Base-by-base conservation (phyloP, 2,329 filamentous ascomycete species). In the Colletotrichum simmondsii region DNA sequence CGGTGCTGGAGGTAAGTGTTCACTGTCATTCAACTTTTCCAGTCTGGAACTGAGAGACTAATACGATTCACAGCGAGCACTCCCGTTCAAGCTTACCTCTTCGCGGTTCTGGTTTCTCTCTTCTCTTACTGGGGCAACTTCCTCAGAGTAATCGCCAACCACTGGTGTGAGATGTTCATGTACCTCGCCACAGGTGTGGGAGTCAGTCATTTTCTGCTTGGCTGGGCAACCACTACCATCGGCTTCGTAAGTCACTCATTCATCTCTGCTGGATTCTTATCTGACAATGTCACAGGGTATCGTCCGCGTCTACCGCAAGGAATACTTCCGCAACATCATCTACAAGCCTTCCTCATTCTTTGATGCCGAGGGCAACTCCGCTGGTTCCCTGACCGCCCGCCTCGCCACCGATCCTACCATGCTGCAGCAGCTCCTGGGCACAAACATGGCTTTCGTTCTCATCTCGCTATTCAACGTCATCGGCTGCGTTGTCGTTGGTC, bases 81-180 rank as follows among this genome's bases (percentile, higher is more conserved):
- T 3, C 72, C 72, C 14, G 69, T 72, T 12, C 72, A 74, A n/a
- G 64, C 72, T 6, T 74, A 69, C 57, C 70, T 74, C 12, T 74
- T 74, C 22, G 72, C 72, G 22, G 61, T 69, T 7, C 28, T 74
- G 19, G 60, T 74, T 19, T 74, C 72, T 3, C 65, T 72, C 22
- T 73, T 73, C 57, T 73, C 71, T 0, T 71, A 71, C 14, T 73
- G 71, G 71, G 71, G 71, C 8, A 67, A n/a, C 52, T 70, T 72
- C 42, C 32, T 74, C 16, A 37, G 52, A 10, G 69, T 63, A 16
- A 69, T 72, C 86, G 2, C 78, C 88, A 53, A 90, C 89, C 74
- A 81, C 80, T 58, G 72, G 72, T 74, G 70, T 19, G 42, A 73
- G 22, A 69, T 74, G 70, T 73, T 74, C 52, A 62, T 72, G 64